Base-by-base conservation (phyloP, 2,329 filamentous ascomycete species). In the Dactylellina leptospora region DNA sequence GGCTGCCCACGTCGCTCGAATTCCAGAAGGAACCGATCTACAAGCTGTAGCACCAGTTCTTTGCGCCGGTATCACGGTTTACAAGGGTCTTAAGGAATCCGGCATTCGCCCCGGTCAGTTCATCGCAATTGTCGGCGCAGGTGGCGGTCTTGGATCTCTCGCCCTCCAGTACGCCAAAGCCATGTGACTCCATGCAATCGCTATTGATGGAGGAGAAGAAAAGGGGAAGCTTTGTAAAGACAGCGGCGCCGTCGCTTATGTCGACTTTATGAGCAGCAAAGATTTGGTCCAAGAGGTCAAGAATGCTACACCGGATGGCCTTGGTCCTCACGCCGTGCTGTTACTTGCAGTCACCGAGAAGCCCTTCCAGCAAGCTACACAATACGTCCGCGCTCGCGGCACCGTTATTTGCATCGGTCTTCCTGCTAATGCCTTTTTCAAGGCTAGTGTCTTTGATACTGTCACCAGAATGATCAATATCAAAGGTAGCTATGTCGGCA, bases 311-410 rank as follows among this genome's bases (percentile, higher is more conserved):
- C 82, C 86, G 25, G 92, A 93, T 76, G 91, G 91, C 18, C 85
- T 91, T 13, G 93, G 93, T 56, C 92, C 93, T 3, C 90, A 96
- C 77, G 93, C 92, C 38, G 92, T 93, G 73, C 84, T 97, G 75
- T 84, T 97, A 45, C 87, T 97, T 72, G 93, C 93, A 73, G 92
- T 91, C 56, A 86, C 84, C 77, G 93, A 97, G 85, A 91, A 89
- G 84, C 93, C 93, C 59, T 97, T 97, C 88, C 92, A 96, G 83
- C 93, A 97, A 83, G 93, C 93, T 42, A 88, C 91, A 50, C 88
- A 85, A 81, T 96, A 97, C 81, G 89, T 96, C 74, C 90, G 93
- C 71, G 86, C 91, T 62, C 87, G 88, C 72, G 93, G 93, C 70
- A 85, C 87, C 38, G 90, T 97, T 78, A 86, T 97, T 74, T 93